Evolutionary conservation across 2,329 filamentous ascomycete genomes (phyloP).

Genomic region (Niveomyces coronatus): DNA sequence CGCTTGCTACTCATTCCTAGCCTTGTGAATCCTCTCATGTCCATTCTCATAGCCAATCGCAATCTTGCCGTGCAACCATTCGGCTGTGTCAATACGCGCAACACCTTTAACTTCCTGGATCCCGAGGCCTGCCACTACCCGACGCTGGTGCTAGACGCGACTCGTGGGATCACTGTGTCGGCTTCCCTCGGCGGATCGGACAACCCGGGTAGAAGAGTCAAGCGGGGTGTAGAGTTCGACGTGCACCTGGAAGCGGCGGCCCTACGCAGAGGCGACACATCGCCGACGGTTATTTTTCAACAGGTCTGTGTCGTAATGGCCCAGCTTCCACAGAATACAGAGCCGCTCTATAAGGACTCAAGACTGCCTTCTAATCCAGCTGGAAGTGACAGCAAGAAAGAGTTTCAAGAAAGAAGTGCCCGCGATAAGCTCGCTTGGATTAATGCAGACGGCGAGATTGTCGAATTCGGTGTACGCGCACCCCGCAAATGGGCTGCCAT

Average conservation of each 20-base stretch:
- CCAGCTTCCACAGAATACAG: slow-evolving; percentile 4
- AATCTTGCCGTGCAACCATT: slow-evolving; percentile 8
- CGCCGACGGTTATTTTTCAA: slow-evolving; percentile 8
- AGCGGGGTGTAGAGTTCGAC: slow-evolving; percentile 10
- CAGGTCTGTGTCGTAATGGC: slow-evolving; percentile 8
- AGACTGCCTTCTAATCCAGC: too few species aligned
- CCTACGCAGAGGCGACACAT: slow-evolving; percentile 5
- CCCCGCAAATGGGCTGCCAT: slow-evolving; percentile 9
- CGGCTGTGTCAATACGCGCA: slow-evolving; percentile 10
- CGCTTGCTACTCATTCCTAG: slow-evolving; percentile 8
- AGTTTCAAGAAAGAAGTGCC: not conserved
- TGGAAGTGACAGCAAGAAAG: not conserved
- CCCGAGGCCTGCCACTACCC: slow-evolving; percentile 8
- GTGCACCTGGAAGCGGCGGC: slow-evolving; percentile 7
- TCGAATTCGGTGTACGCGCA: slow-evolving; percentile 8
- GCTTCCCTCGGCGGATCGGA: slow-evolving; percentile 7
- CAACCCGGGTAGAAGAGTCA: slow-evolving; percentile 7
- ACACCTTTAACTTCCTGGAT: slow-evolving; percentile 9
- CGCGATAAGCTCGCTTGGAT: slow-evolving; percentile 1
- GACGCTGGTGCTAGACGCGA: slow-evolving; percentile 5
- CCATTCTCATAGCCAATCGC: slow-evolving; percentile 10
- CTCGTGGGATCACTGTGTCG: slow-evolving; percentile 8
- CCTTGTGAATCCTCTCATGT: slow-evolving; percentile 11
- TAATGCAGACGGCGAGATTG: slow-evolving; percentile 6
- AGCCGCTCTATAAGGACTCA: slow-evolving; percentile 6